Base-by-base conservation (phyloP, 305 asterid genomes). In the Withania somnifera region DNA sequence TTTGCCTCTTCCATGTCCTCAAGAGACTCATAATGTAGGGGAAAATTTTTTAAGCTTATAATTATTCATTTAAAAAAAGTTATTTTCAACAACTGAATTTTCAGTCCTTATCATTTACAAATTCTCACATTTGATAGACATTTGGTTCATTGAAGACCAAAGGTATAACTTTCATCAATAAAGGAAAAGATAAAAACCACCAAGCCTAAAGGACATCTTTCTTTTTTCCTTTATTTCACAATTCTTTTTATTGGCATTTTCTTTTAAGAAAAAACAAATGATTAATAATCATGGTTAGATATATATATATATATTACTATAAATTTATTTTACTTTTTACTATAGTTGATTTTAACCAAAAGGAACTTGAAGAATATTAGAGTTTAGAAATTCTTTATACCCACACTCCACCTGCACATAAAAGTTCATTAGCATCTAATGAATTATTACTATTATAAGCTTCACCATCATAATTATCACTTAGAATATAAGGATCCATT, bases 401-500 rank as follows among this genome's bases (percentile, higher is more conserved):
- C 40, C 13, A 47, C n/a, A 73, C 19, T 47, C 17, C 79, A 50
- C 26, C 47, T 75, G 79, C 61, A 26, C 22, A 73, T 45, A 14
- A 14, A 73, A 73, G 38, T 42, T 42, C 10, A 69, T 19, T n/a
- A 45, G 78, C 38, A 71, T 42, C 22, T 71, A 22, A 69, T 22
- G 38, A 71, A 71, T 63, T 42, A 71, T 63, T 20, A 7, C 6
- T 50, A 45, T 26, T 71, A 71, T 45, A 75, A 75, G 22, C 11
- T 50, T 45, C 61, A 75, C 61, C 83, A 80, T 78, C 90, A 90
- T 76, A 89, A 90, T 83, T 85, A 79, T 87, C 84, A 83, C 91
- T 92, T 90, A 78, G 83, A 86, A 75, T 88, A 81, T 76, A 91
- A 92, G 45, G 91, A 85, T 87, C 86, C 88, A 87, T 84, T 80